These are phyloP conservation scores for Xylariales sp. DNA, from an alignment of 2,329 filamentous ascomycete genomes.

Conservation along the genomic window DNA sequence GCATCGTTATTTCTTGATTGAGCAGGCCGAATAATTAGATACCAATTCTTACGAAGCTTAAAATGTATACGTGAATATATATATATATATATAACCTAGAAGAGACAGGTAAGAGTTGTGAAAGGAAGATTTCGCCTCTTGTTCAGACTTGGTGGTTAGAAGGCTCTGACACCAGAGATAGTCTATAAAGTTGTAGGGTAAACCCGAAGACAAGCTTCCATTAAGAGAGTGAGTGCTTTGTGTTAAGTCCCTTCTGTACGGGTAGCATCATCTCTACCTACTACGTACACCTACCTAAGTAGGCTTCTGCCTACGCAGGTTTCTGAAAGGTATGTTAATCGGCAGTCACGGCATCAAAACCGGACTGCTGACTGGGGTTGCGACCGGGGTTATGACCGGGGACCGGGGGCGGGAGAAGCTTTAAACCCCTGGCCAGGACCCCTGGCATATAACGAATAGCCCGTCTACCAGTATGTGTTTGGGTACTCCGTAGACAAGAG, in stretches of 20 bases:
- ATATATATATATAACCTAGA: not conserved
- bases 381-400: not conserved
- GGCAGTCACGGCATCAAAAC: slow-evolving; percentile 13
- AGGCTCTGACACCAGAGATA: not conserved
- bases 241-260: no score
- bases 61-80: not conserved
- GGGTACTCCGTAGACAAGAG: slow-evolving; percentile 3
- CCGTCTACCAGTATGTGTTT: not conserved
- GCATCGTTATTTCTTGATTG: not conserved
- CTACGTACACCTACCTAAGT: no score
- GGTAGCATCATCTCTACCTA: no score
- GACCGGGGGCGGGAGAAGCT: not conserved
- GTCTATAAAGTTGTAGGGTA: not conserved
- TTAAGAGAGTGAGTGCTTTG: not conserved
- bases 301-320: no score
- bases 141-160: no score
- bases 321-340: not conserved
- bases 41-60: not conserved
- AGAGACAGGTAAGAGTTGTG: not conserved
- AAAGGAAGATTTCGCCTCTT: no score
- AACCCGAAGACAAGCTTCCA: not conserved
- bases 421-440: slow-evolving; percentile 1
- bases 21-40: not conserved
- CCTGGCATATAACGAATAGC: not conserved
- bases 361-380: no score